These are phyloP conservation scores for Cladosporium sphaerospermum DNA, from an alignment of 2,329 filamentous ascomycete species.

Conservation along the genomic window DNA sequence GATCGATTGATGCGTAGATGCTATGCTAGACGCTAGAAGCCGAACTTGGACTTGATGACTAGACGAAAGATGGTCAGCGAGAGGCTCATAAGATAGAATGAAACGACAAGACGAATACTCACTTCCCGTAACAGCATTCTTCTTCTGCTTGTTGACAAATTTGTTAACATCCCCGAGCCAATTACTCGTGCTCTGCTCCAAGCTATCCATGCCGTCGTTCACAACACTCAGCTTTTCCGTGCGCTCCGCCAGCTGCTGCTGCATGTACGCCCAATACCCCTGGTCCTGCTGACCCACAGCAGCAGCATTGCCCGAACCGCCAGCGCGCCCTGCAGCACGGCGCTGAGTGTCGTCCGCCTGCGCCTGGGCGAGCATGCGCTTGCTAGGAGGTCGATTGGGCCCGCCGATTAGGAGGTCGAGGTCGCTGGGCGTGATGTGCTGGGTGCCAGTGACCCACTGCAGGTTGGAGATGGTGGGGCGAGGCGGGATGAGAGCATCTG, in stretches of 20 bases:
- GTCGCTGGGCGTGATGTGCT: slow-evolving; percentile 79
- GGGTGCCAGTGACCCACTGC: slow-evolving; percentile 94
- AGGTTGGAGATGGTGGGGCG: slow-evolving; percentile 91
- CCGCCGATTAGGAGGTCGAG: slow-evolving; percentile 88
- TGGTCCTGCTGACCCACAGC: slow-evolving; percentile 44
- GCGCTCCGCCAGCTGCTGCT: slow-evolving; percentile 78
- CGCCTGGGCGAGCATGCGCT: slow-evolving; percentile 77
- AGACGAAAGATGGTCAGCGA: slow-evolving; percentile 7
- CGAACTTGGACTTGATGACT: slow-evolving; percentile 28
- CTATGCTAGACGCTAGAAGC: slow-evolving; percentile 16
- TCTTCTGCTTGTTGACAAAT: slow-evolving; percentile 81
- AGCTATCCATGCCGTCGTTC: slow-evolving; percentile 74
- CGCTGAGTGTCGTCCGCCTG: slow-evolving; percentile 64
- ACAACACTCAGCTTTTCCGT: slow-evolving; percentile 81
- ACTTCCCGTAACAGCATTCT: slow-evolving; percentile 66
- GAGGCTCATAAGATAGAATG: background rate
- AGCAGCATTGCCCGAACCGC: slow-evolving; percentile 17
- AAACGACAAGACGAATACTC: slow-evolving; percentile 15
- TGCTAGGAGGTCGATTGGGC: slow-evolving; percentile 78
- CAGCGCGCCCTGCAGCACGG: slow-evolving; percentile 31
- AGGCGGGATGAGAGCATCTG: slow-evolving; percentile 63
- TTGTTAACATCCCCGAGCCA: slow-evolving; percentile 88
- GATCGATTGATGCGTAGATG: background rate
- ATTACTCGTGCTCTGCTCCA: slow-evolving; percentile 72
- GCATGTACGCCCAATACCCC: slow-evolving; percentile 70